Percentiles rank a stretch among this genome's conserved stretches.
Evolutionary conservation across 2,329 filamentous ascomycete species (phyloP).

Genomic region (Fusarium stilboides): DNA sequence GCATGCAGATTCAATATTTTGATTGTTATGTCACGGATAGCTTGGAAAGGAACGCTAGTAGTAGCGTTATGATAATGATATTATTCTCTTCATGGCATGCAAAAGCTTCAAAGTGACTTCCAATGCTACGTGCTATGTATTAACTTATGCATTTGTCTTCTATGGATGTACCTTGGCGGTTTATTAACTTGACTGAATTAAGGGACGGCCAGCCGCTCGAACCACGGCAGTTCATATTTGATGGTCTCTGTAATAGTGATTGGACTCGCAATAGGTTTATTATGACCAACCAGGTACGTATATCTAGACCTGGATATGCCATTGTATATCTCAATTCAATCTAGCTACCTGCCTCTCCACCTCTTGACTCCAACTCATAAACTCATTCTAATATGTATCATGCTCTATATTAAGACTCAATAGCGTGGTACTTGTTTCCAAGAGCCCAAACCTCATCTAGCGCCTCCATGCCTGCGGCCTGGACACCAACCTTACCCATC

Average conservation of each 20-base stretch:
- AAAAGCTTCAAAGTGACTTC: not conserved
- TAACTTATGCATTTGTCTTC: not conserved
- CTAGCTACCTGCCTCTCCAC: conserved; percentile 15
- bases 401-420: conserved; percentile 15
- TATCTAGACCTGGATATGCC: conserved; percentile 1
- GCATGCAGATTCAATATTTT: conserved; percentile 13
- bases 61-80: not conserved
- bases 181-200: not conserved
- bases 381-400: conserved; percentile 1
- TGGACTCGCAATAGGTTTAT: not conserved
- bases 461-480: conserved; percentile 31
- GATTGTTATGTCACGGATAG: not conserved
- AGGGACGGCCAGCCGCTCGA: not conserved
- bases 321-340: not conserved
- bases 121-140: not conserved
- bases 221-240: not conserved
- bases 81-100: not conserved
- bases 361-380: conserved; percentile 12
- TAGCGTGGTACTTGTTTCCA: conserved; percentile 31
- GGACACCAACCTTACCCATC: conserved; percentile 45
- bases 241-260: no score
- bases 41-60: not conserved
- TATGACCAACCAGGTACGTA: not conserved
- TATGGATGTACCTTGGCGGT: not conserved
- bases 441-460: conserved; percentile 35